These are phyloP conservation scores for Populus hybrid DNA, from an alignment of 441 rosid species.

Conservation along the genomic window DNA sequence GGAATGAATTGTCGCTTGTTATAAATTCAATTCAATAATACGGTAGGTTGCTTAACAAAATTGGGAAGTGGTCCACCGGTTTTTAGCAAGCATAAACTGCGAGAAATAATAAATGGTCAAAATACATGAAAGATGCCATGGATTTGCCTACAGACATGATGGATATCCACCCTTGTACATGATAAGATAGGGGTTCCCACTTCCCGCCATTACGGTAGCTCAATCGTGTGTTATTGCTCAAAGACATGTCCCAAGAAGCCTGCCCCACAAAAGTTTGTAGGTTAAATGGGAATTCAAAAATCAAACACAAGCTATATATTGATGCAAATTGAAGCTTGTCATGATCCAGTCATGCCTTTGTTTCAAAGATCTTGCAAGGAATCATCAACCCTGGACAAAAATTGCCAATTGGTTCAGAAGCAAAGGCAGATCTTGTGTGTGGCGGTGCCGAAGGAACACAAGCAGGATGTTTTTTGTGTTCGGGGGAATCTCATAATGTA, in stretches of 20 bases:
- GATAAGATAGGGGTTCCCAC: constrained; percentile 21
- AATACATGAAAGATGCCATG: not conserved
- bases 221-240: not conserved
- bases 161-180: constrained; percentile 1
- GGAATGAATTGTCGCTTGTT: constrained; percentile 3
- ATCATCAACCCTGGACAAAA: not conserved
- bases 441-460: not conserved
- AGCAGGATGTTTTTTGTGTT: not conserved
- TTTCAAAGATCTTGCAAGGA: not conserved
- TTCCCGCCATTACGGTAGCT: not conserved
- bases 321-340: not conserved
- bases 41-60: not conserved
- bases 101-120: not conserved
- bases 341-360: not conserved
- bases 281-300: constrained; percentile 10
- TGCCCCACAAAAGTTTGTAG: constrained; percentile 6
- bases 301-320: not conserved
- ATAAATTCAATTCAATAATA: constrained; percentile 10
- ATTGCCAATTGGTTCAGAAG: not conserved
- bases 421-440: not conserved
- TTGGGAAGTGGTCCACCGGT: constrained; percentile 12
- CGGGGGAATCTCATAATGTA: not conserved
- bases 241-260: not conserved
- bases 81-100: not conserved
- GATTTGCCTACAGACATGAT: constrained; percentile 10